phyloP scores from a whole-genome alignment of 441 rosid genomes.

The Viola pubescens region DNA sequence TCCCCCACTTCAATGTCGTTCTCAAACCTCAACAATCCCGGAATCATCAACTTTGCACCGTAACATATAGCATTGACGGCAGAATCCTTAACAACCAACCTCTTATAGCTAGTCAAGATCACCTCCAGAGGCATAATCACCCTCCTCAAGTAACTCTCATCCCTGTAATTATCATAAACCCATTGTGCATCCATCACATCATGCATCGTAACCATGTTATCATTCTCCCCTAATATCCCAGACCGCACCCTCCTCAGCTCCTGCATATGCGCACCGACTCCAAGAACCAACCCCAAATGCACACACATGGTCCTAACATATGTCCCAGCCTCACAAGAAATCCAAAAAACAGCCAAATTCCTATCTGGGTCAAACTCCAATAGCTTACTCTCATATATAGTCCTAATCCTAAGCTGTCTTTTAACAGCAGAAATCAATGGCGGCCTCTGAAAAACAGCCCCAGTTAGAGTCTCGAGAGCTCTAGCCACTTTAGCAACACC shows the following conservation, averaged over 20 bases:
- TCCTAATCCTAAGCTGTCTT: constrained; percentile 87
- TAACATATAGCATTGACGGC: constrained; percentile 90
- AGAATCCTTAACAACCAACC: constrained; percentile 82
- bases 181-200: constrained; percentile 93
- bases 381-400: constrained; percentile 75
- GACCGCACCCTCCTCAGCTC: constrained; percentile 90
- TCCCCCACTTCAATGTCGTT: constrained; percentile 82
- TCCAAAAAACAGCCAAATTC: constrained; percentile 91
- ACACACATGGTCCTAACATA: constrained; percentile 90
- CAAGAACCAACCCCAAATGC: constrained; percentile 80
- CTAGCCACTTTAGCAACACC: constrained; percentile 80
- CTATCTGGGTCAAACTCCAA: constrained; percentile 74
- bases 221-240: constrained; percentile 76
- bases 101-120: constrained; percentile 81
- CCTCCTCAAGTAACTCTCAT: constrained; percentile 73
- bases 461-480: constrained; percentile 79
- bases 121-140: constrained; percentile 85
- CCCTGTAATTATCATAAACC: constrained; percentile 51
- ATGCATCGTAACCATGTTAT: constrained; percentile 95
- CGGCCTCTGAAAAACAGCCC: constrained; percentile 86
- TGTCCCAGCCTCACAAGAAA: constrained; percentile 94
- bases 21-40: constrained; percentile 78
- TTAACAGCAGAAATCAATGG: constrained; percentile 87
- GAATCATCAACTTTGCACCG: constrained; percentile 93
- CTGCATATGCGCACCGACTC: constrained; percentile 95